These are phyloP conservation scores for Fusarium sp. DNA, from an alignment of 2,329 filamentous ascomycete genomes.

Conservation along the genomic window DNA sequence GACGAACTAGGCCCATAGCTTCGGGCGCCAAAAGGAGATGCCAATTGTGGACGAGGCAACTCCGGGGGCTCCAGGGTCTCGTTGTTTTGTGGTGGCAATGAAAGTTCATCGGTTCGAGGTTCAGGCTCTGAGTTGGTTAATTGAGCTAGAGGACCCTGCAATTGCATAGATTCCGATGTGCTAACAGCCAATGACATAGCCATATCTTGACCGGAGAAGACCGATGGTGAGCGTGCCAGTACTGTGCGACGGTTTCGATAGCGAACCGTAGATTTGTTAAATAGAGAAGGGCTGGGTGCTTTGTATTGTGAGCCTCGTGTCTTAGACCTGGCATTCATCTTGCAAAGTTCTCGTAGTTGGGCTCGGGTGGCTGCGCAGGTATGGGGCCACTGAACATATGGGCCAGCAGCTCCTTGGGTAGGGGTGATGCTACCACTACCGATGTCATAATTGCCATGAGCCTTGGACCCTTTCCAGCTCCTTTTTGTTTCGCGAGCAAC, in stretches of 20 bases:
- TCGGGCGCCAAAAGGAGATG: constrained; percentile 67
- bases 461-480: constrained; percentile 73
- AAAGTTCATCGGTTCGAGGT: constrained; percentile 36
- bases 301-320: constrained; percentile 60
- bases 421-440: constrained; percentile 69
- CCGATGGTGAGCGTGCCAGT: constrained; percentile 58
- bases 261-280: constrained; percentile 62
- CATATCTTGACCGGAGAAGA: constrained; percentile 72
- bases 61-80: constrained; percentile 42
- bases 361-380: constrained; percentile 71
- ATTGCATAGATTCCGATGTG: constrained; percentile 74
- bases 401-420: constrained; percentile 58
- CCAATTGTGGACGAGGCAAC: constrained; percentile 55
- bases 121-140: constrained; percentile 60
- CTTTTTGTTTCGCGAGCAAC: constrained; percentile 74
- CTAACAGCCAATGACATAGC: constrained; percentile 71
- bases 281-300: constrained; percentile 67
- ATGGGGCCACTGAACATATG: constrained; percentile 73
- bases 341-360: constrained; percentile 73
- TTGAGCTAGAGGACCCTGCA: constrained; percentile 69
- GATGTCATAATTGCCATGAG: constrained; percentile 48
- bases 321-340: constrained; percentile 62
- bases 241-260: constrained; percentile 63
- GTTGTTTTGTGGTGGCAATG: constrained; percentile 33
- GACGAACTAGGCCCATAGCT: constrained; percentile 74